phyloP scores from a whole-genome alignment of 768 basidiomycete genomes.

The Trametes villosa region DNA sequence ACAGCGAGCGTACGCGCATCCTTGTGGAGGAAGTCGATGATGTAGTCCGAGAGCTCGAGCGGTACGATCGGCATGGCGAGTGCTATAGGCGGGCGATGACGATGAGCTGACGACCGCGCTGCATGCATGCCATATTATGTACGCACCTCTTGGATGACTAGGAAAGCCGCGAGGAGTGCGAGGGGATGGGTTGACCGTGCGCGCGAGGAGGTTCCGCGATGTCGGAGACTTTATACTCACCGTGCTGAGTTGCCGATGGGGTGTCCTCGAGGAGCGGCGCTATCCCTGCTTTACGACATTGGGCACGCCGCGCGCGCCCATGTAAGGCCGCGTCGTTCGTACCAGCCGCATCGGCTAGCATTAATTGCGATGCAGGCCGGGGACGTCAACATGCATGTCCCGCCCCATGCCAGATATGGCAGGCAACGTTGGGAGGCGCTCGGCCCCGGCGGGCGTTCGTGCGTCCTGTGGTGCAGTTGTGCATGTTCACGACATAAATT shows the following conservation, averaged over 20 bases:
- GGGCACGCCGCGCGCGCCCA: not conserved
- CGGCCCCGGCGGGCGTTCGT: not conserved
- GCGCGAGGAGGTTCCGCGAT: not conserved
- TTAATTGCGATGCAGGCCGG: conserved; percentile 13
- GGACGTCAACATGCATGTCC: not conserved
- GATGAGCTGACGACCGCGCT: not conserved
- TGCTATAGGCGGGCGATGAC: not conserved
- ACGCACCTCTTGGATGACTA: not conserved
- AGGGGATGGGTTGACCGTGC: not conserved
- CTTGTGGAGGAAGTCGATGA: conserved; percentile 39
- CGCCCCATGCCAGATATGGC: conserved; percentile 7
- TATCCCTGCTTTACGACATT: conserved; percentile 11
- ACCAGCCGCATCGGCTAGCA: conserved; percentile 21
- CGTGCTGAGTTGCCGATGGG: not conserved
- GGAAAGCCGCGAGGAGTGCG: not conserved
- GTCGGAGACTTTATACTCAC: conserved; percentile 9
- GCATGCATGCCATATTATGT: not conserved
- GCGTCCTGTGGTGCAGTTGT: not conserved
- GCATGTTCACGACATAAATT: not conserved
- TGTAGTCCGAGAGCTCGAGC: conserved; percentile 38
- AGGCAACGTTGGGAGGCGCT: not conserved
- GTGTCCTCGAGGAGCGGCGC: conserved; percentile 5
- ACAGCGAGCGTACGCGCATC: conserved; percentile 29
- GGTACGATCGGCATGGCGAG: conserved; percentile 36
- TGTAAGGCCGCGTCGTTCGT: not conserved